phyloP scores from a whole-genome alignment of 148 eudicot genomes.

The Chenopodium quinoa region DNA sequence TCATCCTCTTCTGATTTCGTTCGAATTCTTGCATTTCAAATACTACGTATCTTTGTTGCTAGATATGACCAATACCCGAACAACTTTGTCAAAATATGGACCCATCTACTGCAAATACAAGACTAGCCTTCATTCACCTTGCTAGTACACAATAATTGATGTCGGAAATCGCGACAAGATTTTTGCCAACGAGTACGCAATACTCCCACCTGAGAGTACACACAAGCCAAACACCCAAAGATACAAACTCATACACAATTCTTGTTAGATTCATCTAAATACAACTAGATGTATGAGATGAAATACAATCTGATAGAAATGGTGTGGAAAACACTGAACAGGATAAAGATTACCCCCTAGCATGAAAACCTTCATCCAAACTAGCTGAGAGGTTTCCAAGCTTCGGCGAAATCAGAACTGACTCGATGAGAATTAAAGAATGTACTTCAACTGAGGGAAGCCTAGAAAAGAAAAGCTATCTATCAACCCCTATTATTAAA shows the following conservation, averaged over 20 bases:
- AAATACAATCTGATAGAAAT: constrained; percentile 19
- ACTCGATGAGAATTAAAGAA: constrained; percentile 22
- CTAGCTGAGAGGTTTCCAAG: constrained; percentile 21
- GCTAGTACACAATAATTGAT: neutral
- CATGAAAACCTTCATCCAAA: constrained; percentile 21
- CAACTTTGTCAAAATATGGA: neutral
- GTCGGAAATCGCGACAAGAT: too few species aligned
- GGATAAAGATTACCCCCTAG: constrained; percentile 29
- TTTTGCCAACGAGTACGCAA: too few species aligned
- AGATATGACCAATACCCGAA: neutral
- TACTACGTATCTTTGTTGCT: too few species aligned
- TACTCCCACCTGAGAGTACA: too few species aligned
- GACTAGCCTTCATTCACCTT: constrained; percentile 3
- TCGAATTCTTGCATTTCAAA: neutral
- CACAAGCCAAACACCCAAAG: neutral
- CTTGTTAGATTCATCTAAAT: neutral
- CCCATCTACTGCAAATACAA: neutral
- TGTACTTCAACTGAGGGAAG: constrained; percentile 30
- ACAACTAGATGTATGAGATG: neutral
- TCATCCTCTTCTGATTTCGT: too few species aligned
- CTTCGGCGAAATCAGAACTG: constrained; percentile 15
- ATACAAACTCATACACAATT: neutral
- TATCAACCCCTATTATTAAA: constrained; percentile 27
- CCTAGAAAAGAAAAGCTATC: constrained; percentile 8
- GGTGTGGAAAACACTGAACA: neutral